Percentiles rank a stretch among this genome's conserved stretches.
These are phyloP conservation scores for Sambucus nigra DNA, from an alignment of 129 eudicot genomes.

Conservation along the genomic window DNA sequence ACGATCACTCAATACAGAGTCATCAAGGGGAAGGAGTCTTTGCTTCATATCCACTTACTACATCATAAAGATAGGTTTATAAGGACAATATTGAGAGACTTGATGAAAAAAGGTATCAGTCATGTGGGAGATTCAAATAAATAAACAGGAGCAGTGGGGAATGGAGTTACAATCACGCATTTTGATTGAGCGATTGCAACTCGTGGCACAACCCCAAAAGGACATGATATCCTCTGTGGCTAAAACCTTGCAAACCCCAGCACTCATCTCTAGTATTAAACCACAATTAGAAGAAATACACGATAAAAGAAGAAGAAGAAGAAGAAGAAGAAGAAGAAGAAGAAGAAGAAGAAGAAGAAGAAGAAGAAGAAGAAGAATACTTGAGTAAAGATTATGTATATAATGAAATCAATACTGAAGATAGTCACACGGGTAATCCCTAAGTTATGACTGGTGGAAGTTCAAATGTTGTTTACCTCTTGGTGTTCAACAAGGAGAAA, in stretches of 20 bases:
- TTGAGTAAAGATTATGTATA: conserved; percentile 24
- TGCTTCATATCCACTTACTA: conserved; percentile 35
- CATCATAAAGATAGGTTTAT: conserved; percentile 40
- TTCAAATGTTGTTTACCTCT: conserved; percentile 22
- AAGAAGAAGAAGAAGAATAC: no score
- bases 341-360: no score
- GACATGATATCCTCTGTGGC: conserved; percentile 40
- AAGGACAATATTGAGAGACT: conserved; percentile 46
- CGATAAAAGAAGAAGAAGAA: conserved; percentile 75
- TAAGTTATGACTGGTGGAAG: conserved; percentile 23
- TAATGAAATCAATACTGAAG: conserved; percentile 27
- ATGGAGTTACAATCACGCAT: conserved; percentile 25
- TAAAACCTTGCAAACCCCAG: conserved; percentile 35
- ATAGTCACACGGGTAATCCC: conserved; percentile 24
- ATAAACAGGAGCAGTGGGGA: conserved; percentile 42
- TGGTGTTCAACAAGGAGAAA: conserved; percentile 28
- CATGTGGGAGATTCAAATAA: conserved; percentile 30
- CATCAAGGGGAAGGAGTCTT: conserved; percentile 29
- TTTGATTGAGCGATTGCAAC: conserved; percentile 45
- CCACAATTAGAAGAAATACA: conserved; percentile 36
- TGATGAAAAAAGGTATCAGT: conserved; percentile 42
- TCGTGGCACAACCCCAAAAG: conserved; percentile 36
- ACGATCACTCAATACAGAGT: conserved; percentile 61
- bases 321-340: no score
- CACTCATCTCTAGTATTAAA: conserved; percentile 14